Percentiles rank a stretch among this genome's conserved stretches.
Conservation (phyloP, 139 green algal species). For the Chlamydomonas applanata region DNA sequence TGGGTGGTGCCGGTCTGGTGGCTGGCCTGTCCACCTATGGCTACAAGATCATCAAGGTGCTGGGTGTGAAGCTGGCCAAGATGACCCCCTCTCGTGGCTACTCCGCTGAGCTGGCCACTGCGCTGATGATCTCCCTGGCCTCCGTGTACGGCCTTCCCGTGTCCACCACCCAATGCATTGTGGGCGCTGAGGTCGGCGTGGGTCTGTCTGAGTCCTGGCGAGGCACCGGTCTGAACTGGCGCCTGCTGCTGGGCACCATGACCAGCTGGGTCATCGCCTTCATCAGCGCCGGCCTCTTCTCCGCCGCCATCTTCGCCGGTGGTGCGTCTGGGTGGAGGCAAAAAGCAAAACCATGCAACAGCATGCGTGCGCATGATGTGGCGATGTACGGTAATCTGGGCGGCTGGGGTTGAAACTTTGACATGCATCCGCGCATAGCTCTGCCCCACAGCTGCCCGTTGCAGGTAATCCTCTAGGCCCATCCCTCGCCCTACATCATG, state of each 20-base stretch:
- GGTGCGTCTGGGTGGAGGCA: not conserved
- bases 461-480: not conserved
- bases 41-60: slow-evolving; percentile 49
- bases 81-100: slow-evolving; percentile 66
- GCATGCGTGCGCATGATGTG: too few species aligned
- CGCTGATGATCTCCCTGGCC: slow-evolving; percentile 52
- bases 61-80: slow-evolving; percentile 31
- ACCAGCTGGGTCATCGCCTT: slow-evolving; percentile 2
- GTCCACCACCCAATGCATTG: slow-evolving; percentile 54
- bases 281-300: not conserved
- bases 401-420: too few species aligned
- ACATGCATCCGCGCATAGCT: not conserved
- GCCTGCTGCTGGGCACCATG: not conserved
- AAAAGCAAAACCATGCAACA: not conserved
- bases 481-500: not conserved
- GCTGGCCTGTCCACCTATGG: slow-evolving; percentile 71
- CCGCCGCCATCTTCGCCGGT: not conserved
- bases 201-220: not conserved
- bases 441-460: not conserved
- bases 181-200: slow-evolving; percentile 2
- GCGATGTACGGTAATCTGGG: too few species aligned
- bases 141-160: slow-evolving; percentile 46
- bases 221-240: not conserved
- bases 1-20: slow-evolving; percentile 76
- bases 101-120: slow-evolving; percentile 58